phyloP scores from a whole-genome alignment of 2,329 filamentous ascomycete species.

The Colletotrichum destructivum region DNA sequence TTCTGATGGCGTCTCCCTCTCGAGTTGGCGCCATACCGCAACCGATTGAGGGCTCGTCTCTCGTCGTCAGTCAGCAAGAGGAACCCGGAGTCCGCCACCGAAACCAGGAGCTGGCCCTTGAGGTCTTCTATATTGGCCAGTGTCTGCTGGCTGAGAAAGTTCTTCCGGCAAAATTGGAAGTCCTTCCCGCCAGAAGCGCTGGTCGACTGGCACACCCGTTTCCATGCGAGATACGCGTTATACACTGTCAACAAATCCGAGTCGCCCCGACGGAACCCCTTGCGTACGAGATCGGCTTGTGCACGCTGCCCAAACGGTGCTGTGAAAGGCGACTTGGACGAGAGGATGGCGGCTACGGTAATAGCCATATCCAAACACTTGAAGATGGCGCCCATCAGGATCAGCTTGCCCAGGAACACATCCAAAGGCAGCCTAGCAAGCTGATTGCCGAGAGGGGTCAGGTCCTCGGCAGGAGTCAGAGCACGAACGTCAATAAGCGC shows the following conservation, averaged over 20 bases:
- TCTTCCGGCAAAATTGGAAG: slow-evolving; percentile 93
- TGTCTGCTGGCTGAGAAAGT: slow-evolving; percentile 91
- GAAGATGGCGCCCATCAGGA: slow-evolving; percentile 88
- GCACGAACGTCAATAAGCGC: slow-evolving; percentile 94
- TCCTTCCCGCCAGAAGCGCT: slow-evolving; percentile 75
- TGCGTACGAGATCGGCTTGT: slow-evolving; percentile 84
- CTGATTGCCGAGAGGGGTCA: slow-evolving; percentile 89
- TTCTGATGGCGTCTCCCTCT: slow-evolving; percentile 74
- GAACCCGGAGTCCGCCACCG: slow-evolving; percentile 88
- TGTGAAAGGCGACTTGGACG: slow-evolving; percentile 94
- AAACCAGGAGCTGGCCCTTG: slow-evolving; percentile 90
- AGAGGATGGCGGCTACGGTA: slow-evolving; percentile 92
- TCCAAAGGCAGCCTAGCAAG: slow-evolving; percentile 92
- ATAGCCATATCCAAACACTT: slow-evolving; percentile 92
- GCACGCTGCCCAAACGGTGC: slow-evolving; percentile 87
- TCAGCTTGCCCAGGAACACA: slow-evolving; percentile 94
- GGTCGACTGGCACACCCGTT: slow-evolving; percentile 80
- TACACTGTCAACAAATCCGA: slow-evolving; percentile 95
- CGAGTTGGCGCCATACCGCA: slow-evolving; percentile 70
- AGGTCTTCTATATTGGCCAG: slow-evolving; percentile 94
- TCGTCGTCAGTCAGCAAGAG: slow-evolving; percentile 82
- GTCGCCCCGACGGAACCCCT: slow-evolving; percentile 86
- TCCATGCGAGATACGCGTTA: slow-evolving; percentile 94
- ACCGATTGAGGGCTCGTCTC: slow-evolving; percentile 76
- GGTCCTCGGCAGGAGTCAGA: slow-evolving; percentile 83